Evolutionary conservation across 2,329 filamentous ascomycete species (phyloP).

Genomic region (Pochonia chlamydosporia): DNA sequence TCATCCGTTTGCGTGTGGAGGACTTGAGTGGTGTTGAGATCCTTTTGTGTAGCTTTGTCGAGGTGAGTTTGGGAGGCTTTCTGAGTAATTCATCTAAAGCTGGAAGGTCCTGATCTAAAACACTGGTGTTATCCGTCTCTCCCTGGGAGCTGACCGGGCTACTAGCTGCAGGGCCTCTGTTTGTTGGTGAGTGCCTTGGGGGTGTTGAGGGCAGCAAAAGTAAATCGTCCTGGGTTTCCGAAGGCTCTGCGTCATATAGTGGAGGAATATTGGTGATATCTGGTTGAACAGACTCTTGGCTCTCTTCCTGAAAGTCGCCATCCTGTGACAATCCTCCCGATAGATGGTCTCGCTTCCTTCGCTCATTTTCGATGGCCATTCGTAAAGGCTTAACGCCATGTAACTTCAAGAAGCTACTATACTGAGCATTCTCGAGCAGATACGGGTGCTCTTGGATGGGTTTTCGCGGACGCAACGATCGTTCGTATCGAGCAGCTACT

Average conservation of each 20-base stretch:
- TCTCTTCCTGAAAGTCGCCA: conserved; percentile 46
- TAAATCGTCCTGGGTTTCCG: conserved; percentile 14
- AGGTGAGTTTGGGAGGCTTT: conserved; percentile 11
- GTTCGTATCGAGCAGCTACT: conserved; percentile 30
- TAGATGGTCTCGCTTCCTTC: conserved; percentile 35
- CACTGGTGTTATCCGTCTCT: conserved; percentile 31
- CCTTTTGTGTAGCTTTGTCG: conserved; percentile 16
- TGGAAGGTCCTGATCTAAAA: conserved; percentile 32
- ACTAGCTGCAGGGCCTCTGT: conserved; percentile 19
- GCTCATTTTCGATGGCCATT: conserved; percentile 27
- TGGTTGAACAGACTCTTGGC: conserved; percentile 32
- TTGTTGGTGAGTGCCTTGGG: conserved; percentile 20
- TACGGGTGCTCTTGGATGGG: conserved; percentile 58
- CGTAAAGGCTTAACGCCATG: conserved; percentile 50
- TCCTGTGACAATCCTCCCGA: conserved; percentile 49
- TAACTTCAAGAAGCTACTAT: conserved; percentile 45
- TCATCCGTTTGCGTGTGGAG: conserved; percentile 23
- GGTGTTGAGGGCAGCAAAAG: conserved; percentile 23
- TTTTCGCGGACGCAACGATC: conserved; percentile 52
- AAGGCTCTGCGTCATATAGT: conserved; percentile 13
- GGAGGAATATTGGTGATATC: conserved; percentile 27
- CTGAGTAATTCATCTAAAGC: conserved; percentile 27
- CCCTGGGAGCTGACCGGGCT: conserved; percentile 28
- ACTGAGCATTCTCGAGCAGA: conserved; percentile 48
- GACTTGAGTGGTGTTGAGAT: conserved; percentile 18